Conservation (phyloP, 2,329 filamentous ascomycete genomes). For the Fusarium domesticum region DNA sequence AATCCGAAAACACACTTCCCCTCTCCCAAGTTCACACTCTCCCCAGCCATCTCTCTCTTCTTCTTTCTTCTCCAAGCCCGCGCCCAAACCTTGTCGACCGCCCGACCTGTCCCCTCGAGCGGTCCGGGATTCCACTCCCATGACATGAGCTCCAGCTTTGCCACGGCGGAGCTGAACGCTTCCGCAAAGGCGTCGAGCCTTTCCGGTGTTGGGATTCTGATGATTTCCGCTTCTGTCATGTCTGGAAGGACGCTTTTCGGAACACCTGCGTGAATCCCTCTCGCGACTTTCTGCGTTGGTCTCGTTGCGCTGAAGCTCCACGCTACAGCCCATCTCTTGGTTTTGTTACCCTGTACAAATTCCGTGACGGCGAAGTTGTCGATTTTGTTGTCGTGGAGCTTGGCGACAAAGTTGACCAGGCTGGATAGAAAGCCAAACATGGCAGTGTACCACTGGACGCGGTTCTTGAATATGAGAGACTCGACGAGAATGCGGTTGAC, state of each 20-base stretch:
- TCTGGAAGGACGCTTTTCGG: conserved; percentile 46
- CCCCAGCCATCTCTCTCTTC: conserved; percentile 46
- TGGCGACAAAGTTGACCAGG: conserved; percentile 59
- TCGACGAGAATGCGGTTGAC: conserved; percentile 68
- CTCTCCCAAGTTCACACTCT: conserved; percentile 16
- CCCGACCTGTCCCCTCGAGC: conserved; percentile 59
- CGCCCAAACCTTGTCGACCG: conserved; percentile 74
- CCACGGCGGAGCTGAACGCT: conserved; percentile 46
- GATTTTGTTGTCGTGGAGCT: conserved; percentile 54
- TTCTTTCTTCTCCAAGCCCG: conserved; percentile 66
- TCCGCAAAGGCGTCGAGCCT: conserved; percentile 38
- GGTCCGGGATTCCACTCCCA: conserved; percentile 62
- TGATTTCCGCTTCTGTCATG: conserved; percentile 38
- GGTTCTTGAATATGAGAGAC: conserved; percentile 55
- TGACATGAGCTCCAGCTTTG: conserved; percentile 52
- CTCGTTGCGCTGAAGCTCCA: conserved; percentile 77
- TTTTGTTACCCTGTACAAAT: conserved; percentile 74
- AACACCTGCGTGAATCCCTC: conserved; percentile 41
- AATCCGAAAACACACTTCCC: conserved; percentile 54
- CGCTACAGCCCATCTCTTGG: conserved; percentile 79
- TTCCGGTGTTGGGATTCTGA: conserved; percentile 46
- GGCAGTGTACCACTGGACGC: conserved; percentile 82
- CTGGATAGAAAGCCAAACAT: conserved; percentile 84
- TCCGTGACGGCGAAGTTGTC: conserved; percentile 80
- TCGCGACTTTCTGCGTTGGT: conserved; percentile 50